Percentiles rank a stretch among this genome's conserved stretches.
phyloP scores from a whole-genome alignment of 208 protist genomes.

The Crithidia sp. region DNA sequence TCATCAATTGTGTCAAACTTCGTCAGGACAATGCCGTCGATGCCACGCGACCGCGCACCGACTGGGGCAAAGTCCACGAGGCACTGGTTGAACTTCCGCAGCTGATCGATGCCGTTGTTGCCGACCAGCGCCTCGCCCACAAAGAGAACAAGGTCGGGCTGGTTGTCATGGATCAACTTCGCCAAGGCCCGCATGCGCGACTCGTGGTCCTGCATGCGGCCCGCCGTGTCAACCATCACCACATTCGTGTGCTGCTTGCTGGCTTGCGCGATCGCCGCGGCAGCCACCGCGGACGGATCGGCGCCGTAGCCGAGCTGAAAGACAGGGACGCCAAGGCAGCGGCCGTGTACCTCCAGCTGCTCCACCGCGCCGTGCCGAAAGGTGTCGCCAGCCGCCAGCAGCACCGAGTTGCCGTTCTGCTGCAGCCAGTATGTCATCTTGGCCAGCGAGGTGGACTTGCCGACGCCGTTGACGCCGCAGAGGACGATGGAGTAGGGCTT shows the following conservation, averaged over 20 bases:
- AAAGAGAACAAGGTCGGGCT: constrained; percentile 98
- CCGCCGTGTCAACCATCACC: constrained; percentile 99
- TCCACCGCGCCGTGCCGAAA: constrained; percentile 99
- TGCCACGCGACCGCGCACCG: constrained; percentile 79
- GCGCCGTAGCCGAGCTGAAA: constrained; percentile 98
- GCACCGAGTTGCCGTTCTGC: constrained; percentile 90
- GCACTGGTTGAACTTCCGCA: constrained; percentile 97
- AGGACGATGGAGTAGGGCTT: constrained; percentile 98
- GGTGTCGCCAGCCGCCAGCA: constrained; percentile 99
- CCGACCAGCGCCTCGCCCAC: constrained; percentile 99
- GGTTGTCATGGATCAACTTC: constrained; percentile 97
- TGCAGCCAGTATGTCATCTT: constrained; percentile 98
- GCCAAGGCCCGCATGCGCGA: constrained; percentile 98
- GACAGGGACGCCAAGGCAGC: constrained; percentile 92
- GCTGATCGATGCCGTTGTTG: constrained; percentile 99
- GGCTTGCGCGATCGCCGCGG: constrained; percentile 93
- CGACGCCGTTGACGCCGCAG: constrained; percentile 99
- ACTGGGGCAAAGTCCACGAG: constrained; percentile 92
- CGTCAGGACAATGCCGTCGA: constrained; percentile 99
- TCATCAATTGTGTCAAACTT: constrained; percentile 99
- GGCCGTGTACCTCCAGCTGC: constrained; percentile 97
- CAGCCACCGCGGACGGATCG: constrained; percentile 95
- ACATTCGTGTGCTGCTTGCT: constrained; percentile 91
- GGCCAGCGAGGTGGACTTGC: constrained; percentile 99
- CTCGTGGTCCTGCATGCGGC: constrained; percentile 99